These are phyloP conservation scores for Fusarium sp. DNA, from an alignment of 2,329 filamentous ascomycete genomes.

Conservation along the genomic window DNA sequence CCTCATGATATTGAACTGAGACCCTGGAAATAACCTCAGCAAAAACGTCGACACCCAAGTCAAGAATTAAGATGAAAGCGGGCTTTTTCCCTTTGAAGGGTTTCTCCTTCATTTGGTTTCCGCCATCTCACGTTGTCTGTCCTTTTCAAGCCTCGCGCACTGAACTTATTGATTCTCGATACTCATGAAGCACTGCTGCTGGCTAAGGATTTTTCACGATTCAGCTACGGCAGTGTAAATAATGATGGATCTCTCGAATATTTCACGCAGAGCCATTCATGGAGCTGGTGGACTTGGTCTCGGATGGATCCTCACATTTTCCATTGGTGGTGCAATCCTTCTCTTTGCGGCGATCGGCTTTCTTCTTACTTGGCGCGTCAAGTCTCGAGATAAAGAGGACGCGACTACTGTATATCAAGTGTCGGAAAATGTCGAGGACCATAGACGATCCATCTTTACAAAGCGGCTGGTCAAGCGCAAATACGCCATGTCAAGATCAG, in stretches of 20 bases:
- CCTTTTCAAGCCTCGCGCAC: slow-evolving; percentile 19
- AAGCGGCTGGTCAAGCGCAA: slow-evolving; percentile 48
- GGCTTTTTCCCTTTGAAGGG: slow-evolving; percentile 16
- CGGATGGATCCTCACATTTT: slow-evolving; percentile 57
- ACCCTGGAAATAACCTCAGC: slow-evolving; percentile 44
- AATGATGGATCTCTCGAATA: slow-evolving; percentile 17
- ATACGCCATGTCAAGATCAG: slow-evolving; percentile 38
- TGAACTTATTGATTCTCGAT: slow-evolving; percentile 1
- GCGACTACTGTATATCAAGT: slow-evolving; percentile 45
- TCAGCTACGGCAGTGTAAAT: slow-evolving; percentile 22
- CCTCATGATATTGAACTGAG: slow-evolving; percentile 46
- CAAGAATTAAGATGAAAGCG: slow-evolving; percentile 37
- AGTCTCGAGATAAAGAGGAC: slow-evolving; percentile 30
- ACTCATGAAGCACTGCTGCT: slow-evolving; percentile 13
- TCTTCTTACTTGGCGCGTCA: slow-evolving; percentile 53
- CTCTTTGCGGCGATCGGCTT: slow-evolving; percentile 56
- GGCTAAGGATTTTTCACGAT: slow-evolving; percentile 1
- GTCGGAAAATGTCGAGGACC: slow-evolving; percentile 31
- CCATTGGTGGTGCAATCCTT: slow-evolving; percentile 58
- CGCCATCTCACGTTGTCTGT: slow-evolving; percentile 31
- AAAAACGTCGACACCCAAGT: slow-evolving; percentile 9
- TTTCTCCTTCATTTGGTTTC: slow-evolving; percentile 25
- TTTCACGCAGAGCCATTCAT: slow-evolving; percentile 10
- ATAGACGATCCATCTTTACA: slow-evolving; percentile 31
- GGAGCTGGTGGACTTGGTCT: slow-evolving; percentile 43